These are phyloP conservation scores for Exsudoporus frostii DNA, from an alignment of 768 basidiomycete species.

Conservation along the genomic window DNA sequence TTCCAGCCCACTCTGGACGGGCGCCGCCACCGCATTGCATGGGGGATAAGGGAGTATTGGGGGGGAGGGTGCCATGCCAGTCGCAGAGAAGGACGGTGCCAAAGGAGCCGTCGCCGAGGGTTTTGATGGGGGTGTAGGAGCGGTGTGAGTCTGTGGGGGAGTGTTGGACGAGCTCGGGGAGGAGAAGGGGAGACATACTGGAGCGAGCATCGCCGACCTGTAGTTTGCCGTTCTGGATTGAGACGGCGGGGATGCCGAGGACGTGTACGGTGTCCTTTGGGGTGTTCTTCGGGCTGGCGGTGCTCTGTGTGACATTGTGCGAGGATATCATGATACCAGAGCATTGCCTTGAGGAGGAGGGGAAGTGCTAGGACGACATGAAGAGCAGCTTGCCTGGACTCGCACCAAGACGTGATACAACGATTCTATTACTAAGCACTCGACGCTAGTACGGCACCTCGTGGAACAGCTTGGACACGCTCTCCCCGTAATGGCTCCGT, in stretches of 20 bases:
- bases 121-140: constrained; percentile 92
- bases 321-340: constrained; percentile 32
- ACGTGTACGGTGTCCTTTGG: constrained; percentile 64
- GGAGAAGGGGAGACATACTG: constrained; percentile 46
- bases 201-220: constrained; percentile 69
- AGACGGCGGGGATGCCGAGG: constrained; percentile 72
- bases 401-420: background rate
- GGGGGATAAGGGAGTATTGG: constrained; percentile 85
- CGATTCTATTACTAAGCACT: constrained; percentile 15
- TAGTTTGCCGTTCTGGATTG: constrained; percentile 65
- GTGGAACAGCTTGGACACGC: constrained; percentile 84
- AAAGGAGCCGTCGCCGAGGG: constrained; percentile 96
- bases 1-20: constrained; percentile 90
- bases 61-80: constrained; percentile 95
- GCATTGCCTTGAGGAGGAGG: constrained; percentile 32
- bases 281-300: constrained; percentile 20
- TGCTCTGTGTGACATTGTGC: constrained; percentile 30
- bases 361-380: constrained; percentile 21
- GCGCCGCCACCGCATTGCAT: constrained; percentile 96
- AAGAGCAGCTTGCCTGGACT: background rate
- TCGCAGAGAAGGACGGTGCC: constrained; percentile 99
- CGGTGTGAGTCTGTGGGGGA: constrained; percentile 66
- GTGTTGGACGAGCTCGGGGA: constrained; percentile 1
- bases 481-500: constrained; percentile 96
- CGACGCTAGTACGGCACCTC: constrained; percentile 76